Base-by-base conservation (phyloP, 495 filamentous ascomycete species). In the Xylaria scruposa region DNA sequence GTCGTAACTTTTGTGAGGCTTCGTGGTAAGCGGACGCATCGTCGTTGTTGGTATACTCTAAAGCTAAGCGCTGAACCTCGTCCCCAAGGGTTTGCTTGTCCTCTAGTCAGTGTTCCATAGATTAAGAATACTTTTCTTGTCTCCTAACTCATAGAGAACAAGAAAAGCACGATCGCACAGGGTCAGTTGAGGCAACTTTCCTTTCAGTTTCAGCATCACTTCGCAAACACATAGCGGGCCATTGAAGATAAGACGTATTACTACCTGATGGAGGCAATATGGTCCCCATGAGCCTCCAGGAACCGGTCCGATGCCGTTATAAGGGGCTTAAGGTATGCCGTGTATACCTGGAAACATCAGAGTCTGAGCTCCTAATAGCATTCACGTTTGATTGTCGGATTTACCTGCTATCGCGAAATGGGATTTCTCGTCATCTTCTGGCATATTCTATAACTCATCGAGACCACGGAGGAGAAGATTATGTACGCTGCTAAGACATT, bases 381-480 rank as follows among this genome's bases (percentile, higher is more conserved):
- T 47, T 42, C 17, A 58, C 56, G 44, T 13, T 33, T 12, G n/a
- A 21, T 31, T 19, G 1, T 33, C 9, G 6, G 15, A 54, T 77
- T 76, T 79, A 85, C 87, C 87, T 61, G 84, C 75, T 44, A 89
- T 75, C 58, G 81, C 76, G 68, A 84, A 88, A 71, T 81, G 88
- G 0, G 85, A 88, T 15, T 79, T 66, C 72, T 82, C 77, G 63
- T 84, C 77, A n/a, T 74, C 79, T 70, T 86, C 82, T 46, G 80
- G 56, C 49, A 71, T 74, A 7, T 78, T 78, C 61, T 86, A 81
- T 47, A 87, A 72, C n/a, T 78, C 73, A 12, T 75, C 77, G 24
- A 86, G 76, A 17, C 81, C 83, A 64, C 82, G 81, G 31, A 88
- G 81, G 75, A 84, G 85, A 31, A 86, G 75, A n/a, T n/a, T n/a